Percentiles rank a stretch among this genome's conserved stretches.
phyloP scores from a whole-genome alignment of 1,284 basidiomycete genomes.

The Fomitopsis schrenkii region DNA sequence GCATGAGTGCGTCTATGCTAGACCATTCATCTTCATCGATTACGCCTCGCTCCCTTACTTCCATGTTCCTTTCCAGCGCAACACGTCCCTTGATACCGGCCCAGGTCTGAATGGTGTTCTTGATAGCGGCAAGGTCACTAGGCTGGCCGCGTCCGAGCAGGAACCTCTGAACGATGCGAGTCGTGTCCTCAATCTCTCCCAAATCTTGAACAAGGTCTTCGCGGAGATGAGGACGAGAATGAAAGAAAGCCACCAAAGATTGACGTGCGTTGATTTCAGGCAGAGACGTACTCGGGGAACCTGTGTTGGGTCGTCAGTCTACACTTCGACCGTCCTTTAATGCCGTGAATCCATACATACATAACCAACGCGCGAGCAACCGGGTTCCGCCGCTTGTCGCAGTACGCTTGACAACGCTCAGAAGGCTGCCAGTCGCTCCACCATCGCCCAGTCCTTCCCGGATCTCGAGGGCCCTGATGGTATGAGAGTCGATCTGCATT shows the following conservation, averaged over 20 bases:
- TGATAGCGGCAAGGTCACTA: constrained; percentile 62
- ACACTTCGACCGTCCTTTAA: background rate
- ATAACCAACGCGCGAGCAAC: constrained; percentile 71
- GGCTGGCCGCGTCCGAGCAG: constrained; percentile 66
- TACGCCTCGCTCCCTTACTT: constrained; percentile 34
- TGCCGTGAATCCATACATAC: constrained; percentile 36
- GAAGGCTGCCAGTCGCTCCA: constrained; percentile 68
- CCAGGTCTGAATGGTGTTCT: constrained; percentile 61
- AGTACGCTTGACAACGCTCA: constrained; percentile 78
- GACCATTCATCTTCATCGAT: constrained; percentile 44
- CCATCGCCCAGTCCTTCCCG: constrained; percentile 75
- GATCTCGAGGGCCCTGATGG: constrained; percentile 87
- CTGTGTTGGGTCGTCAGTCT: constrained; percentile 32
- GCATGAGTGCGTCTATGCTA: constrained; percentile 52
- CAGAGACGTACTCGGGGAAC: constrained; percentile 82
- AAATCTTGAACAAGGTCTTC: constrained; percentile 63
- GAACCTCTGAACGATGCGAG: constrained; percentile 79
- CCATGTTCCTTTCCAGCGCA: constrained; percentile 51
- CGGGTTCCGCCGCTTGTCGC: constrained; percentile 79
- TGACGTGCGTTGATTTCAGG: constrained; percentile 73
- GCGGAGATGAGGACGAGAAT: constrained; percentile 59
- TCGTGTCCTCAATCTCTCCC: constrained; percentile 64
- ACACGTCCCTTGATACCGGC: constrained; percentile 43
- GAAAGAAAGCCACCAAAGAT: constrained; percentile 77
- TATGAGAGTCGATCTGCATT: constrained; percentile 91